These are phyloP conservation scores for Lentinula aciculospora DNA, from an alignment of 768 basidiomycete species.

Conservation along the genomic window DNA sequence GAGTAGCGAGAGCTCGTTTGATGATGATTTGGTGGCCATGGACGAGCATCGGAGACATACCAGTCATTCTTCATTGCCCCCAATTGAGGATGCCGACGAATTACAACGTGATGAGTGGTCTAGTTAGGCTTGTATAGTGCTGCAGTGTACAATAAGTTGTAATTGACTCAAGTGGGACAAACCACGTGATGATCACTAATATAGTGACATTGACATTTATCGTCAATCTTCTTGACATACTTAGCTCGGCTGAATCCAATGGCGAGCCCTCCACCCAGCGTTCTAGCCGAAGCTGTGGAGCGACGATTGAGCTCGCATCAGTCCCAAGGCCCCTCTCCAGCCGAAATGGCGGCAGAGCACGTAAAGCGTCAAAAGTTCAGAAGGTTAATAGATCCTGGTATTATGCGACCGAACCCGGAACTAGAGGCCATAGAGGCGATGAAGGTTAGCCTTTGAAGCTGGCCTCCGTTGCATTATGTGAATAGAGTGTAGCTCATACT, in stretches of 20 bases:
- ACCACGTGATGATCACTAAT: too few relatives aligned
- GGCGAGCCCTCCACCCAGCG: background rate
- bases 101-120: constrained; percentile 4
- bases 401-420: constrained; percentile 63
- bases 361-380: constrained; percentile 69
- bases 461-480: background rate
- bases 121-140: background rate
- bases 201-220: too few relatives aligned
- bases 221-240: too few relatives aligned
- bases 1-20: constrained; percentile 61
- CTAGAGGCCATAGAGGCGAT: constrained; percentile 56
- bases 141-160: too few relatives aligned
- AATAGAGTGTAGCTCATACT: constrained; percentile 13
- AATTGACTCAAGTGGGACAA: background rate
- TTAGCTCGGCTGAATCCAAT: too few relatives aligned
- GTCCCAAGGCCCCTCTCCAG: constrained; percentile 25
- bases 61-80: constrained; percentile 1
- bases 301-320: constrained; percentile 29
- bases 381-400: constrained; percentile 74
- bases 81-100: background rate
- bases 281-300: constrained; percentile 10
- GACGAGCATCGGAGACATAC: constrained; percentile 9
- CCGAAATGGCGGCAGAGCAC: constrained; percentile 44
- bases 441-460: constrained; percentile 46
- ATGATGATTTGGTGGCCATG: constrained; percentile 26